These are phyloP conservation scores for Talaromyces funiculosus DNA, from an alignment of 2,329 filamentous ascomycete species.

Conservation along the genomic window DNA sequence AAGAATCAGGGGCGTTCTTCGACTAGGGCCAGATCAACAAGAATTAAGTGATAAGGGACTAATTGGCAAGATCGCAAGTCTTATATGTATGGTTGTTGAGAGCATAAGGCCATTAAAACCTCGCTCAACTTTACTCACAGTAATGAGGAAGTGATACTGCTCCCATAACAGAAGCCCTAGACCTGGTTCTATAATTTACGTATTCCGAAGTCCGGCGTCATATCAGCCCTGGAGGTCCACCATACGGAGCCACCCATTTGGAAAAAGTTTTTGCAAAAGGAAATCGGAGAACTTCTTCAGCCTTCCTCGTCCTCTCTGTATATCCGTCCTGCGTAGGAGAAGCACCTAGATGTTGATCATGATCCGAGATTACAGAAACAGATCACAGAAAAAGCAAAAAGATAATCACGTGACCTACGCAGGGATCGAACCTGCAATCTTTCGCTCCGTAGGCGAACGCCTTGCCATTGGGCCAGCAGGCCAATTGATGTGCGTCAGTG, in stretches of 20 bases:
- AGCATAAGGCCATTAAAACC: no score
- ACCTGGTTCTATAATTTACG: not conserved
- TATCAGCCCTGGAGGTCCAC: not conserved
- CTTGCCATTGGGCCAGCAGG: slow-evolving; percentile 15
- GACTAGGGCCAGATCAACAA: not conserved
- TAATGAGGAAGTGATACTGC: not conserved
- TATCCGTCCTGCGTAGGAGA: not conserved
- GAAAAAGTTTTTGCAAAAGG: not conserved
- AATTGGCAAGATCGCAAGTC: not conserved
- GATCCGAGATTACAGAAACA: not conserved
- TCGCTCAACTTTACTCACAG: no score
- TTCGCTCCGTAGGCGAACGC: slow-evolving; percentile 14
- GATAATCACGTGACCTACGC: slow-evolving; percentile 2
- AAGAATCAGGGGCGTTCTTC: no score
- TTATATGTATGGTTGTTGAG: not conserved
- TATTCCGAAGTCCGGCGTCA: not conserved
- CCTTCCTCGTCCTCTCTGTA: not conserved
- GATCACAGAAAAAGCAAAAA: not conserved
- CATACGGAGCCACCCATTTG: not conserved
- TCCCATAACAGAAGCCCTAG: not conserved
- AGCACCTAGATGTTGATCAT: not conserved
- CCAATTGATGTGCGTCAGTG: not conserved
- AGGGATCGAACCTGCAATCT: slow-evolving; percentile 10
- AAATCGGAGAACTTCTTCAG: not conserved
- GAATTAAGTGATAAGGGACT: no score